Base-by-base conservation (phyloP, 805 yeast genomes). In the Yamadazyma laniorum region DNA sequence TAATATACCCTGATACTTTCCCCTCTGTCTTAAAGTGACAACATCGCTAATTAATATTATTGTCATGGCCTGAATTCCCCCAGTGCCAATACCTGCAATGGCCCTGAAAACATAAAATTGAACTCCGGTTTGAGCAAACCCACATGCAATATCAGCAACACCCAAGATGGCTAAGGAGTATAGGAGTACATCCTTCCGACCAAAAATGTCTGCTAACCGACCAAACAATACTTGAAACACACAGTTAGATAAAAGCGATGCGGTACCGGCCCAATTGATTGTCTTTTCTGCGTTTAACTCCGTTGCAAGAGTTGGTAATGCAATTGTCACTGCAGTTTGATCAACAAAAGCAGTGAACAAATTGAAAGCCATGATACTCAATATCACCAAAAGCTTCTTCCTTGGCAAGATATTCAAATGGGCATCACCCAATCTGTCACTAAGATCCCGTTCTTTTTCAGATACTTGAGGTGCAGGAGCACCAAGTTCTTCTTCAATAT, bases 151-250 rank as follows among this genome's bases (percentile, higher is more conserved):
- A 65, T 27, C 80, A 15, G 68, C 77, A 1, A 73, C 22, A 0
- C 65, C 68, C 42, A 77, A 70, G 45, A 75, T 56, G 13, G 52
- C 53, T 31, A 76, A 72, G 1, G 75, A 74, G 28, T 59, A 44
- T 5, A 76, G 42, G 7, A 77, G 53, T 6, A 74, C 65, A 8
- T 61, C 56, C 38, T 70, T 70, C 34, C 85, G 59, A 5, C 85
- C 84, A 44, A 73, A 64, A 16, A 85, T 74, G 47, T 85, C 91
- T 29, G 84, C 74, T 22, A 83, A 62, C 41, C 82, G 75, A 4
- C 91, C 93, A 39, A 79, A 81, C 18, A 85, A 55, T 0, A 88
- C 90, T 58, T 83, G 90, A 56, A 82, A 81, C 1, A 85, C 85
- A 3, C 86, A 75, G 43, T 77, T 79, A 1, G 90, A 80, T 19